Evolutionary conservation across 495 filamentous ascomycete species (phyloP).

Genomic region (Sordaria brevicollis): DNA sequence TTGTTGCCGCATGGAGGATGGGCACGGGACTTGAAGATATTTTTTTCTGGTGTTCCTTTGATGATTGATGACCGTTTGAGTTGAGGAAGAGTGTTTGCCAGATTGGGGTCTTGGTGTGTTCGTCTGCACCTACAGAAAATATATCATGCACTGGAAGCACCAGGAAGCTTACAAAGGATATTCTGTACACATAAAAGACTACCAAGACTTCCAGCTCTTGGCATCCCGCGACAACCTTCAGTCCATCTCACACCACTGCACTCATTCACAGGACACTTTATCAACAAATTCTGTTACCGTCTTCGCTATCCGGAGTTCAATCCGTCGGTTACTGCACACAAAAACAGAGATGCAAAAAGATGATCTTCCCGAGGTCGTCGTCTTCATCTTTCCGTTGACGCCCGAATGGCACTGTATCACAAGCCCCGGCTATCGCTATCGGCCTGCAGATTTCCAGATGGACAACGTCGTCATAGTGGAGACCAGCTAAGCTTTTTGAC

Average conservation of each 20-base stretch:
- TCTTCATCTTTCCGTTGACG: not conserved
- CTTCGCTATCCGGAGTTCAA: too few species aligned
- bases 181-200: too few species aligned
- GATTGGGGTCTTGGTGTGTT: not conserved
- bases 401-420: not conserved
- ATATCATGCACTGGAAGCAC: too few species aligned
- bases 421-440: not conserved
- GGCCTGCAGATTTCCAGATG: not conserved
- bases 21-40: constrained; percentile 7
- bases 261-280: too few species aligned
- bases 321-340: too few species aligned
- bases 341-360: too few species aligned
- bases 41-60: not conserved
- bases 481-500: not conserved
- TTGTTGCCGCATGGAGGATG: not conserved
- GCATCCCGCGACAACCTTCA: too few species aligned
- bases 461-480: not conserved
- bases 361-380: not conserved
- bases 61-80: not conserved
- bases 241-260: too few species aligned
- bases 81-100: not conserved
- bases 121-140: too few species aligned
- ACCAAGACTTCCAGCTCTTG: too few species aligned
- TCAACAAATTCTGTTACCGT: too few species aligned
- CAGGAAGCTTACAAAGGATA: too few species aligned